Base-by-base conservation (phyloP, 1,139 yeast genomes). In the Tardiomyces depauwii region DNA sequence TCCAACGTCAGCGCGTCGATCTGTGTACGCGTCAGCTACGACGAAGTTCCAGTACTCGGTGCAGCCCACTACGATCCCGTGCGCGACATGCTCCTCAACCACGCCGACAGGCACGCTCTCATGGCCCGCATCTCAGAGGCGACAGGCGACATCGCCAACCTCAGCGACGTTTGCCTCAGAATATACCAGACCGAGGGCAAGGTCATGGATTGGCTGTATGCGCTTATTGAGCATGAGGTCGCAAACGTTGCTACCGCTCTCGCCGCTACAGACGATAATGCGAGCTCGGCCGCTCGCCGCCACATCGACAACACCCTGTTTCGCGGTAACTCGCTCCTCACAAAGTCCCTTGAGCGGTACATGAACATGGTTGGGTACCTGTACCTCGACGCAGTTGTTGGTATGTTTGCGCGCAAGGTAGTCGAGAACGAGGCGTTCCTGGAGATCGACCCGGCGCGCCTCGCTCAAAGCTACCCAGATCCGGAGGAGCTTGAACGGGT, bases 241-340 rank as follows among this genome's bases (percentile, higher is more conserved):
- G 47, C 45, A 2, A 52, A 49, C 40, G 46, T 58, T 45, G 19
- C 40, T 14, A 18, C 32, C 21, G 11, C 45, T 27, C 16, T 49
- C 7, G 45, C 43, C 25, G 19, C 13, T 9, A 13, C 45, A 73
- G 36, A 13, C 41, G 10, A 11, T 12, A 10, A 38, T 10, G 18
- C 28, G 9, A 12, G 11, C 23, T 2, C 40, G 9, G 55, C 74
- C 78, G 1, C 18, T 18, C 36, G 25, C 23, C 38, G 28, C 16
- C 43, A 42, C n/a, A 12, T 38, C 40, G 39, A 77, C 78, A 84
- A 84, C 55, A 80, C 95, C 0, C 63, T 91, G 18, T 89, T 91
- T 59, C 71, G 97, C 54, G 96, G 96, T 0, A 83, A 86, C 47
- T 80, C 94, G 1, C 71, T 88, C 10, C 72, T 89, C 51, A 81